Evolutionary conservation across 1,139 yeast species (phyloP).

Genomic region (Pichia sp.): DNA sequence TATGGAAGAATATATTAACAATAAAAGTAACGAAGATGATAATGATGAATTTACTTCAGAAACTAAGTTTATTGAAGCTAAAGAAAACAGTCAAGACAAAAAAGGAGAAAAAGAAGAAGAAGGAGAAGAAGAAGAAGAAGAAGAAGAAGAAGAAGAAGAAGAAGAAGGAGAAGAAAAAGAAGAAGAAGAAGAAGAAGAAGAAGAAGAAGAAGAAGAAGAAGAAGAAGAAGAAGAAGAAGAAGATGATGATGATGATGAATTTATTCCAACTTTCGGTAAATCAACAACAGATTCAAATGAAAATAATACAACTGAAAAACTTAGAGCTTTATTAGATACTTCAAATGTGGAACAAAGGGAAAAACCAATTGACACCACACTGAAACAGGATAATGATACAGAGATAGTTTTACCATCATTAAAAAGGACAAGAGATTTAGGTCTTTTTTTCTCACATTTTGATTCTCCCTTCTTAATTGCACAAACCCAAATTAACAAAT

Average conservation of each 20-base stretch:
- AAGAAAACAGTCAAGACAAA: not conserved
- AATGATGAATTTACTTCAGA: slow-evolving; percentile 48
- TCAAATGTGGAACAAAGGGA: slow-evolving; percentile 32
- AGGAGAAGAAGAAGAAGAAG: slow-evolving; percentile 7
- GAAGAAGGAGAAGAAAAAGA: slow-evolving; percentile 5
- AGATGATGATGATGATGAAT: slow-evolving; percentile 24
- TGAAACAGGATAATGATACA: slow-evolving; percentile 4
- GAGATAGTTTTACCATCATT: not conserved
- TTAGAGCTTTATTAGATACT: slow-evolving; percentile 49
- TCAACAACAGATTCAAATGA: slow-evolving; percentile 45
- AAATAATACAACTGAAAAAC: slow-evolving; percentile 53
- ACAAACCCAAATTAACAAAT: slow-evolving; percentile 68
- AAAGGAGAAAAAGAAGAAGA: not conserved
- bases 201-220: not conserved
- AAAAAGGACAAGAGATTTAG: slow-evolving; percentile 31
- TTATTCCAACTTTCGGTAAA: slow-evolving; percentile 16
- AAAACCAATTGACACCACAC: slow-evolving; percentile 29
- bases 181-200: too few species aligned
- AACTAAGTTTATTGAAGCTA: not conserved
- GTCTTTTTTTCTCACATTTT: slow-evolving; percentile 74
- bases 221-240: slow-evolving; percentile 8
- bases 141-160: slow-evolving; percentile 13
- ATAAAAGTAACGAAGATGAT: slow-evolving; percentile 2
- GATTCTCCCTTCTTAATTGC: slow-evolving; percentile 83
- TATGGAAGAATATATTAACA: not conserved